A percentile compares a stretch with the other conserved stretches of the same genome.
Evolutionary conservation across 2,329 filamentous ascomycete genomes (phyloP).

Genomic region (Ophiostoma populinum): DNA sequence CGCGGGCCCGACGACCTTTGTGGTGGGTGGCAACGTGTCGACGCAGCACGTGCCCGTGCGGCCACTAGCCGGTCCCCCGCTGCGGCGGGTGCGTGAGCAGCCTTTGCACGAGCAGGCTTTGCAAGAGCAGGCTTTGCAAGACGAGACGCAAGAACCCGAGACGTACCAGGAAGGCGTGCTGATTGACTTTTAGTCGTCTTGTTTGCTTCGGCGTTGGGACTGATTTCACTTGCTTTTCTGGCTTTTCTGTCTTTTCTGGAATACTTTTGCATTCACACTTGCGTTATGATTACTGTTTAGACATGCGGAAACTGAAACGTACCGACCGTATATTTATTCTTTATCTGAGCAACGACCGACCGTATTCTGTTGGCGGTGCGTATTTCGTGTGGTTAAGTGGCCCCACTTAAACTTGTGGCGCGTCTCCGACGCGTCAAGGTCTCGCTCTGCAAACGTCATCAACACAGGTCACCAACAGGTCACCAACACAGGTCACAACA

Average conservation of each 20-base stretch:
- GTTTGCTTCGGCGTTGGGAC: no score
- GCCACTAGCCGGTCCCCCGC: not conserved
- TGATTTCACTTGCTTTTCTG: not conserved
- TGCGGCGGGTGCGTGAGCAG: not conserved
- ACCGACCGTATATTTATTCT: not conserved
- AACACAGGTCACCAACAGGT: not conserved
- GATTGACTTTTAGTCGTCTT: constrained; percentile 8
- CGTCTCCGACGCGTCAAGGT: no score
- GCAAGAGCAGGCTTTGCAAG: no score
- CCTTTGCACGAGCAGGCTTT: not conserved
- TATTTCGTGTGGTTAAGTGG: no score
- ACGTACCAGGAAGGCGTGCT: constrained; percentile 7
- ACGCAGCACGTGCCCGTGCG: not conserved
- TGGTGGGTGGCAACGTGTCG: not conserved
- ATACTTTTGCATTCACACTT: no score
- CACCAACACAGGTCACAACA: not conserved
- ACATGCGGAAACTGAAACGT: no score
- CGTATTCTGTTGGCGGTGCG: no score
- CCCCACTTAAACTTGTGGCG: no score
- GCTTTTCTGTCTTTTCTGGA: not conserved
- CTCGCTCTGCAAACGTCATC: not conserved
- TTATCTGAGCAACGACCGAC: not conserved
- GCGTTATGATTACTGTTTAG: no score
- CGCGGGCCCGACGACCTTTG: not conserved
- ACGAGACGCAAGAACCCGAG: no score